Evolutionary conservation across 1,139 yeast species (phyloP).

Genomic region (Zhuliangozyma parablackwelliae): DNA sequence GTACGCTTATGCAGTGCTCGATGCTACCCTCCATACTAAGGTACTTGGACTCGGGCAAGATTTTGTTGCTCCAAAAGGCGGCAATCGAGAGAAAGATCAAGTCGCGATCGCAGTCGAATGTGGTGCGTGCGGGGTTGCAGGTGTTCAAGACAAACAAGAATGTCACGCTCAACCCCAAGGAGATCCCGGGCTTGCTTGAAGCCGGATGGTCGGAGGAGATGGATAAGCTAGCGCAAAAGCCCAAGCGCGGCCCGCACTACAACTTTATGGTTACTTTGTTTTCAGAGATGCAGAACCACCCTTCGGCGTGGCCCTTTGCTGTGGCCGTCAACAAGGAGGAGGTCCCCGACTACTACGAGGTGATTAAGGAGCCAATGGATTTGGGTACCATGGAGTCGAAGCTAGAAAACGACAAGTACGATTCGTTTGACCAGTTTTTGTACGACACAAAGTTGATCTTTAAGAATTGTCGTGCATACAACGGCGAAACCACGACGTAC

Average conservation of each 20-base stretch:
- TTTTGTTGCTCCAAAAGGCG: constrained; percentile 81
- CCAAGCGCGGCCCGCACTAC: constrained; percentile 92
- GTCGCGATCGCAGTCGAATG: constrained; percentile 71
- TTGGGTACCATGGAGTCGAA: constrained; percentile 91
- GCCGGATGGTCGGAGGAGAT: constrained; percentile 98
- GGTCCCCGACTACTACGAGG: constrained; percentile 94
- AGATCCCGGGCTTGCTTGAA: constrained; percentile 82
- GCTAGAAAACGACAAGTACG: constrained; percentile 87
- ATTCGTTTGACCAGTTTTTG: constrained; percentile 83
- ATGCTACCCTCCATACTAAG: constrained; percentile 81
- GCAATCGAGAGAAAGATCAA: constrained; percentile 84
- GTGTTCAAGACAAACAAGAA: constrained; percentile 56
- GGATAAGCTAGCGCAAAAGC: constrained; percentile 94
- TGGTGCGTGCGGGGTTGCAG: constrained; percentile 77
- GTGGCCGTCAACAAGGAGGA: constrained; percentile 91
- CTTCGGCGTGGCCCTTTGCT: constrained; percentile 98
- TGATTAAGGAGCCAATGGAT: constrained; percentile 99
- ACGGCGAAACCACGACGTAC: constrained; percentile 86
- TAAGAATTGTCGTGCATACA: constrained; percentile 86
- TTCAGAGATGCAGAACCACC: constrained; percentile 86
- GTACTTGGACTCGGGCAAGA: constrained; percentile 84
- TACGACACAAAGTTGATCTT: constrained; percentile 84
- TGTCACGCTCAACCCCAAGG: constrained; percentile 51
- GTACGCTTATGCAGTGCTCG: constrained; percentile 95
- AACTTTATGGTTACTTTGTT: constrained; percentile 87